Base-by-base conservation (phyloP, 1,284 basidiomycete species). In the Schizopora paradoxa region DNA sequence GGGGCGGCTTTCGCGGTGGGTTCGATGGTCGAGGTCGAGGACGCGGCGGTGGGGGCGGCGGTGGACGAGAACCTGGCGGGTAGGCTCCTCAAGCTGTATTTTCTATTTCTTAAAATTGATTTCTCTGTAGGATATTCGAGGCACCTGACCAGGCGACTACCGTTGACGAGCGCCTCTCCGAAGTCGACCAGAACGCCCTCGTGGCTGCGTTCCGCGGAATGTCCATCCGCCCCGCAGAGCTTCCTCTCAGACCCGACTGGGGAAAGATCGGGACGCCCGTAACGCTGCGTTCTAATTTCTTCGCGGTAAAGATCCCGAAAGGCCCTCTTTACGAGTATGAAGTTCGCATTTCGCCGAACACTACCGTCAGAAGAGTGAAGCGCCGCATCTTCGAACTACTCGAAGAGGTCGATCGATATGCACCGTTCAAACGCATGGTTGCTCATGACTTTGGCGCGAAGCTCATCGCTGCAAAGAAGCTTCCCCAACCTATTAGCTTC, bases 211-310 rank as follows among this genome's bases (percentile, higher is more conserved):
- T 88, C 51, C 62, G 64, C 13, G 54, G 57, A 2, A 57, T 82
- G 36, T 62, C 56, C 11, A 41, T 79, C 5, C 60, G 61, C 1
- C 56, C 44, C 31, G 45, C 49, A n/a, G 52, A 66, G 1, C 67
- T 86, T 34, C 86, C 87, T 10, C 53, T 74, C 5, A 78, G 86
- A 19, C 84, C 83, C 11, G 79, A 70, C 47, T 85, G 78, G 58
- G 87, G 86, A 3, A 79, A 67, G 0, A 56, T 54, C 1, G 86
- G 86, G 6, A 71, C 44, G 8, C 51, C 61, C 25, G 76, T 87
- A 61, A 81, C 74, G 52, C 66, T 89, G 29, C 77, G 86, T 10
- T 69, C 84, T 10, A 89, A 89, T 54, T 86, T 81, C 66, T 88
- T 88, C 63, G 77, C 85, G 1, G 69, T 89, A 14, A 69, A 68